Evolutionary conservation across 2,329 filamentous ascomycete species (phyloP).

Genomic region (Alternaria arborescens): DNA sequence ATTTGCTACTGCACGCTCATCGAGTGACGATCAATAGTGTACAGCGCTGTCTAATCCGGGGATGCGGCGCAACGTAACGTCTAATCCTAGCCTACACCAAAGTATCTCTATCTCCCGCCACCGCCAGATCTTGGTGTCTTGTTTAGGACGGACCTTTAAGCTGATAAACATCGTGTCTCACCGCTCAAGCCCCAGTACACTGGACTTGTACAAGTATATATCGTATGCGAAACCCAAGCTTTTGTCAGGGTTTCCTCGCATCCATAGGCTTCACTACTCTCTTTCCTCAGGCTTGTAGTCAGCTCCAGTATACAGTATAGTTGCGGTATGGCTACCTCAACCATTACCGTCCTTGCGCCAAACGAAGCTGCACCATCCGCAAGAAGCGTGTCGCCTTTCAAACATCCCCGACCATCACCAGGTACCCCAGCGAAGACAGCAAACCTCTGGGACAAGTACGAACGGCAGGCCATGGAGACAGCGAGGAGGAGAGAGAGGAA

Average conservation of each 20-base stretch:
- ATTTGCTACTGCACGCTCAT: conserved; percentile 31
- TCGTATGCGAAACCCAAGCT: conserved; percentile 37
- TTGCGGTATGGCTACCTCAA: conserved; percentile 23
- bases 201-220: conserved; percentile 47
- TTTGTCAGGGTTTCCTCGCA: conserved; percentile 38
- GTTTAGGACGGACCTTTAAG: conserved; percentile 24
- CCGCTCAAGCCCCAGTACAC: conserved; percentile 37
- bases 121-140: conserved; percentile 26
- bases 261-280: conserved; percentile 24
- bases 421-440: conserved; percentile 41
- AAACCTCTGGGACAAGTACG: conserved; percentile 48
- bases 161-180: conserved; percentile 48
- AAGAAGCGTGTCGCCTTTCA: conserved; percentile 39
- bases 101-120: conserved; percentile 33
- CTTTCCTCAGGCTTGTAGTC: conserved; percentile 22
- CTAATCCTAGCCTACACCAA: conserved; percentile 33
- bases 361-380: conserved; percentile 33
- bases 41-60: conserved; percentile 38
- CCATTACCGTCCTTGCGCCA: conserved; percentile 30
- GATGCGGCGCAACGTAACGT: conserved; percentile 44
- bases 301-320: conserved; percentile 12
- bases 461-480: conserved; percentile 43
- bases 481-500: conserved; percentile 39
- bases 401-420: conserved; percentile 37
- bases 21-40: conserved; percentile 34